A percentile compares a stretch with the other conserved stretches of the same genome.
phyloP scores from a whole-genome alignment of 106 monocot genomes.

The Acorus calamus region DNA sequence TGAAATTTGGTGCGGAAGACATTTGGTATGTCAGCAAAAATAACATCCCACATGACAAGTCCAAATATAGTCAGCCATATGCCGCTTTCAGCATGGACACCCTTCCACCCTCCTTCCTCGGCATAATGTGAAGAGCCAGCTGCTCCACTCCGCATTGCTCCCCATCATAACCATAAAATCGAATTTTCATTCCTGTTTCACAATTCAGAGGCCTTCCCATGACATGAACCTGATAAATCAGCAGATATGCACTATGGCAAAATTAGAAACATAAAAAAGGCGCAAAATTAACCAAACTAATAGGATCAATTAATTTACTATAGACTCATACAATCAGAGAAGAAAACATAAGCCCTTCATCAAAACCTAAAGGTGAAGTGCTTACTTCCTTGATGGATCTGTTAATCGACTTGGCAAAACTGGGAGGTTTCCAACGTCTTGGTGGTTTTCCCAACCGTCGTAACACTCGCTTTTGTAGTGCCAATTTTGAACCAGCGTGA shows the following conservation, averaged over 20 bases:
- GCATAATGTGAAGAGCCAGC: conserved; percentile 87
- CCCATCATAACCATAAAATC: conserved; percentile 80
- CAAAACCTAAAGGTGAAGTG: background rate
- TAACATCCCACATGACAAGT: conserved; percentile 87
- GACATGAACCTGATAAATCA: conserved; percentile 40
- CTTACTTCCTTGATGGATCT: conserved; percentile 67
- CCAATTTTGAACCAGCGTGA: conserved; percentile 86
- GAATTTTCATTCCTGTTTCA: conserved; percentile 59
- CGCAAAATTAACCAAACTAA: no score
- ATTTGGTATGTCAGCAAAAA: conserved; percentile 67
- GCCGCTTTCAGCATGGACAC: conserved; percentile 86
- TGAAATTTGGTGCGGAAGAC: conserved; percentile 86
- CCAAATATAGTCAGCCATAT: conserved; percentile 95
- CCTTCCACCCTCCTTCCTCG: conserved; percentile 77
- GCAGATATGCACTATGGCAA: background rate
- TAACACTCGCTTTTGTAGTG: conserved; percentile 69
- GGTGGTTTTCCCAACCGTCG: conserved; percentile 81
- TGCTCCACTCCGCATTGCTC: conserved; percentile 80
- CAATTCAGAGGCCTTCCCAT: conserved; percentile 64
- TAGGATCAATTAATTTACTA: no score
- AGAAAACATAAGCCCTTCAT: no score
- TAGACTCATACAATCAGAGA: no score
- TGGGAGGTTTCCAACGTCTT: conserved; percentile 75
- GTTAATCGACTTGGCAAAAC: conserved; percentile 55
- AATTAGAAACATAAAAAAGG: background rate